A percentile compares a stretch with the other conserved stretches of the same genome.
Evolutionary conservation across 805 yeast genomes (phyloP).

Genomic region (Candida tammaniensis): DNA sequence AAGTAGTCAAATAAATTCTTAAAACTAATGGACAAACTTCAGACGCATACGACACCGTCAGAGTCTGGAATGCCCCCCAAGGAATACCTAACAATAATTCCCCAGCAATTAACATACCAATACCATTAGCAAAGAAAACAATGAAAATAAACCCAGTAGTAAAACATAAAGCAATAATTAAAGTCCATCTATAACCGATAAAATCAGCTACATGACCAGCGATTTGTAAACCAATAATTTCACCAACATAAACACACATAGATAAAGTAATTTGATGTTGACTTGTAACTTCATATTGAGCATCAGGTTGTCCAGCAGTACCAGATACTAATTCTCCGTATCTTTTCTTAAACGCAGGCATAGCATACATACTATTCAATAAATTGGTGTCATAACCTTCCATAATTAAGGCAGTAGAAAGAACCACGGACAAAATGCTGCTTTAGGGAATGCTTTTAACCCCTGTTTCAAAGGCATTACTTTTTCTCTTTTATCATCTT

Average conservation of each 20-base stretch:
- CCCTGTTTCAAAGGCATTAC: constrained; percentile 34
- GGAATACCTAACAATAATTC: constrained; percentile 44
- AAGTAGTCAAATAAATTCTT: constrained; percentile 47
- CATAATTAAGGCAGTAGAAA: constrained; percentile 37
- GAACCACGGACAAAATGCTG: constrained; percentile 35
- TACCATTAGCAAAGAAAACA: constrained; percentile 42
- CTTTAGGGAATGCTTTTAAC: constrained; percentile 35
- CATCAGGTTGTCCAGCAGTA: constrained; percentile 9
- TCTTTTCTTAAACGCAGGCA: constrained; percentile 30
- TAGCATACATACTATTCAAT: constrained; percentile 30
- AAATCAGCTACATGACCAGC: constrained; percentile 44
- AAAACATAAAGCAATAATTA: constrained; percentile 24
- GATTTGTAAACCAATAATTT: constrained; percentile 43
- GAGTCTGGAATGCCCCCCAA: constrained; percentile 53
- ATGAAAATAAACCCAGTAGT: constrained; percentile 41
- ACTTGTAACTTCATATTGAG: too few species aligned
- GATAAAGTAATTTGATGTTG: constrained; percentile 35
- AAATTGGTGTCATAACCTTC: constrained; percentile 38
- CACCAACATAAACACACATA: constrained; percentile 35
- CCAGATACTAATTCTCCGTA: constrained; percentile 28
- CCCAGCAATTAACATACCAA: constrained; percentile 38
- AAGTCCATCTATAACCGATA: constrained; percentile 43
- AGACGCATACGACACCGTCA: constrained; percentile 52
- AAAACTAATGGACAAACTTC: constrained; percentile 54
- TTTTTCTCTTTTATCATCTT: constrained; percentile 31